Conservation (phyloP, 306 rosid genomes). For the Acacia melanoxylon region DNA sequence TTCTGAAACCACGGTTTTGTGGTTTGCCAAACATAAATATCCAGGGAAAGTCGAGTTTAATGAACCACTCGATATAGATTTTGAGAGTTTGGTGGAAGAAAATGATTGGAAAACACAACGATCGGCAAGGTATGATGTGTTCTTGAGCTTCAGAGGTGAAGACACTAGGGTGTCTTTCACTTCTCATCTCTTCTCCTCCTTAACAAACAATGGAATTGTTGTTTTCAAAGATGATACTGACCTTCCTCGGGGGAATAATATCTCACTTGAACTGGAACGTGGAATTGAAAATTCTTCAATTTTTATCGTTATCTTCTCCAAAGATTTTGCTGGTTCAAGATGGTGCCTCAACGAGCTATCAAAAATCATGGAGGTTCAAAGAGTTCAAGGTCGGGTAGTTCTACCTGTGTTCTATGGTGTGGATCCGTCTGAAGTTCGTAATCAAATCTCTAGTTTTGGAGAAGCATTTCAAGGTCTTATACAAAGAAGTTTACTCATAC, state of each 20-base stretch:
- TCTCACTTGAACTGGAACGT: neutral
- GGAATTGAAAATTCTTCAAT: neutral
- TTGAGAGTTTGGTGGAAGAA: no score
- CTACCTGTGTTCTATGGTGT: neutral
- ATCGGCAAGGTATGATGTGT: neutral
- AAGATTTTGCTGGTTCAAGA: neutral
- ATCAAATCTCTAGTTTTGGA: neutral
- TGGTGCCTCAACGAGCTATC: neutral
- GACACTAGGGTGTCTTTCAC: neutral
- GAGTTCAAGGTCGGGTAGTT: neutral
- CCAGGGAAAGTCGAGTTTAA: no score
- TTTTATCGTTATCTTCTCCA: neutral
- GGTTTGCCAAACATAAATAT: no score
- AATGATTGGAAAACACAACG: no score
- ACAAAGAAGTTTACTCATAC: neutral
- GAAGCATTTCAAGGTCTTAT: neutral
- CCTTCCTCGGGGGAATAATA: neutral
- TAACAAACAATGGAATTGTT: neutral
- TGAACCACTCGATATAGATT: no score
- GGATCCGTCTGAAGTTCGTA: neutral
- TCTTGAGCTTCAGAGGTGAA: neutral
- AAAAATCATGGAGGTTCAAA: neutral
- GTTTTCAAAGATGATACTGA: neutral
- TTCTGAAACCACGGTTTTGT: no score
- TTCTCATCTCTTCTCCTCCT: neutral